phyloP scores from a whole-genome alignment of 1,139 yeast genomes.

The Protomyces macrosporus region DNA sequence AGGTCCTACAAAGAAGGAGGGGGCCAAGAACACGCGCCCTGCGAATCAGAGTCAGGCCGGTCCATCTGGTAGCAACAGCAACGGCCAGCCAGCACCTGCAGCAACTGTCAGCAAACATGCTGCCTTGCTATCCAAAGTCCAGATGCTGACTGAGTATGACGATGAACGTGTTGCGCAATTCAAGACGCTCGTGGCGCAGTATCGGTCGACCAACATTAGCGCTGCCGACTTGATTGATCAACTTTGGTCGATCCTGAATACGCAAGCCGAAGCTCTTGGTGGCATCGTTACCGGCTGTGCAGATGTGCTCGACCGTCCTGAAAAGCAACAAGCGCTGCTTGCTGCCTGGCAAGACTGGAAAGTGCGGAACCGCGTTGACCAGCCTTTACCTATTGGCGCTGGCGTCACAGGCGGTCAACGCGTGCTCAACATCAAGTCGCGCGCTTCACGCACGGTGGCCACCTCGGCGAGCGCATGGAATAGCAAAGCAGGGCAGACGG shows the following conservation, averaged over 20 bases:
- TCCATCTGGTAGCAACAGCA: not conserved
- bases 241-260: slow-evolving; percentile 7
- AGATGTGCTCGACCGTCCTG: slow-evolving; percentile 22
- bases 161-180: slow-evolving; percentile 21
- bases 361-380: slow-evolving; percentile 6
- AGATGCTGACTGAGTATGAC: slow-evolving; percentile 11
- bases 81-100: too few species aligned
- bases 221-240: slow-evolving; percentile 25
- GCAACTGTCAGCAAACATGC: slow-evolving; percentile 7
- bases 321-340: slow-evolving; percentile 24
- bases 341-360: slow-evolving; percentile 30
- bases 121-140: slow-evolving; percentile 6
- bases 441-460: slow-evolving; percentile 18
- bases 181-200: slow-evolving; percentile 20
- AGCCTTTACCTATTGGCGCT: slow-evolving; percentile 2
- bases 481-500: slow-evolving; percentile 1
- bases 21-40: not conserved
- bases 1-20: not conserved
- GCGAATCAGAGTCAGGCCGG: not conserved
- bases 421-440: slow-evolving; percentile 24
- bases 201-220: slow-evolving; percentile 14
- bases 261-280: slow-evolving; percentile 18
- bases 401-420: slow-evolving; percentile 17
- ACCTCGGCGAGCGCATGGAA: slow-evolving; percentile 28
- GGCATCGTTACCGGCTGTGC: slow-evolving; percentile 19